These are phyloP conservation scores for Trapa bicornis DNA, from an alignment of 345 rosid species.

Conservation along the genomic window DNA sequence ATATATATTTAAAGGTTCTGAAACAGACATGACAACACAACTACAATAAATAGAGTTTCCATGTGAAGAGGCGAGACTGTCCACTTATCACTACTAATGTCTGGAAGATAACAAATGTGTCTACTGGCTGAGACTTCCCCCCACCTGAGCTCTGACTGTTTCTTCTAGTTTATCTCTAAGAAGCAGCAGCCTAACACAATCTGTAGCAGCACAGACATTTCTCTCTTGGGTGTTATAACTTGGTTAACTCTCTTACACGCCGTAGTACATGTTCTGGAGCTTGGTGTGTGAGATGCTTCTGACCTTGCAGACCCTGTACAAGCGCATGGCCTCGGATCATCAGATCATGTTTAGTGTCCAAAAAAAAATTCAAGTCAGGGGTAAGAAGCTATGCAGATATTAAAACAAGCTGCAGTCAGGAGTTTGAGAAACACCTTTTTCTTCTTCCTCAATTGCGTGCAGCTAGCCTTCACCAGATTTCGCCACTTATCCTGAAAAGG, in stretches of 20 bases:
- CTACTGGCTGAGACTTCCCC: background rate
- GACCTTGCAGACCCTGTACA: slow-evolving; percentile 11
- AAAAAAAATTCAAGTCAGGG: no score
- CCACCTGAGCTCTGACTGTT: background rate
- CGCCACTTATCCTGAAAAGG: slow-evolving; percentile 27
- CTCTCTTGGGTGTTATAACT: slow-evolving; percentile 1
- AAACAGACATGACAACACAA: no score
- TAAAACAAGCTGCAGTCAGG: no score
- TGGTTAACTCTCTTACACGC: slow-evolving; percentile 14
- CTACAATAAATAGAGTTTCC: background rate
- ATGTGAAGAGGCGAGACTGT: background rate
- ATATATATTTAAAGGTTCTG: no score
- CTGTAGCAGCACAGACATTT: background rate
- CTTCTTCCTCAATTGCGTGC: slow-evolving; percentile 14
- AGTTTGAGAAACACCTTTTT: slow-evolving; percentile 8
- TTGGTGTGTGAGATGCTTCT: slow-evolving; percentile 14
- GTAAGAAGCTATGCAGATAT: no score
- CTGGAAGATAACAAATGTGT: background rate
- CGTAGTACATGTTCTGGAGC: slow-evolving; percentile 16
- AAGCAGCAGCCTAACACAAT: background rate
- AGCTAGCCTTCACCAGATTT: slow-evolving; percentile 22
- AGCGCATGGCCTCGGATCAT: background rate
- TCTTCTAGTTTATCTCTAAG: background rate
- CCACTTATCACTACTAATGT: background rate
- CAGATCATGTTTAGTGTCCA: no score